Conservation (phyloP, 2,329 filamentous ascomycete genomes). For the Paecilomyces fulvus region DNA sequence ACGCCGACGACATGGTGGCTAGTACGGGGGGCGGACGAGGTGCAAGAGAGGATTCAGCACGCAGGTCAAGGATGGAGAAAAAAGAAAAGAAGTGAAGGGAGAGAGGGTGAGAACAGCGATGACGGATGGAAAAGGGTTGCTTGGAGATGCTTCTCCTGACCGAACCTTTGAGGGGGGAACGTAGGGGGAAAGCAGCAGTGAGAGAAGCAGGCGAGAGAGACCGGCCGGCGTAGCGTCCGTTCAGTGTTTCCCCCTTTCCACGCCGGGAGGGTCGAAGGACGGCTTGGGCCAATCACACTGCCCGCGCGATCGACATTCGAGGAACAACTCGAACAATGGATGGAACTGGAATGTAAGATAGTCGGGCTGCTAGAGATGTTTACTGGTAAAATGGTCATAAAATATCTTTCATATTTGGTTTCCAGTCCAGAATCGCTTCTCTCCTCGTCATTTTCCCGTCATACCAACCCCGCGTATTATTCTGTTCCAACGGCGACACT, state of each 20-base stretch:
- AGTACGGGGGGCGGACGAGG: not conserved
- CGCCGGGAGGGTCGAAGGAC: not conserved
- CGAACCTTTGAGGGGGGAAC: conserved; percentile 9
- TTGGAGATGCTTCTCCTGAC: conserved; percentile 10
- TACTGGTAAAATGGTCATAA: too few species aligned
- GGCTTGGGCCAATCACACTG: conserved; percentile 16
- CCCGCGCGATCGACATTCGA: not conserved
- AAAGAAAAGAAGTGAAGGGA: conserved; percentile 11
- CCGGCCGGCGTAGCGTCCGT: not conserved
- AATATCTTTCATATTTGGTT: too few species aligned
- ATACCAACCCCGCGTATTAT: not conserved
- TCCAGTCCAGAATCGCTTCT: too few species aligned
- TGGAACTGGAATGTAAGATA: not conserved
- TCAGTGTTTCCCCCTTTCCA: conserved; percentile 22
- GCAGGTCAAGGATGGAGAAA: conserved; percentile 9
- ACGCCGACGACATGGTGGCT: conserved; percentile 45
- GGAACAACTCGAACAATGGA: not conserved
- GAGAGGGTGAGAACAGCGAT: conserved; percentile 7
- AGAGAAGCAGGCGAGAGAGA: not conserved
- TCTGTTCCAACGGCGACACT: not conserved
- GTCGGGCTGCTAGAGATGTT: too few species aligned
- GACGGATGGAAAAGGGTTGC: conserved; percentile 6
- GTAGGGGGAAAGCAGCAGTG: not conserved
- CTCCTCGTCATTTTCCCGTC: too few species aligned
- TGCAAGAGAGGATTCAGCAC: not conserved